Percentiles rank a stretch among this genome's conserved stretches.
phyloP scores from a whole-genome alignment of 768 basidiomycete species.

The Boletus vermiculosoides region DNA sequence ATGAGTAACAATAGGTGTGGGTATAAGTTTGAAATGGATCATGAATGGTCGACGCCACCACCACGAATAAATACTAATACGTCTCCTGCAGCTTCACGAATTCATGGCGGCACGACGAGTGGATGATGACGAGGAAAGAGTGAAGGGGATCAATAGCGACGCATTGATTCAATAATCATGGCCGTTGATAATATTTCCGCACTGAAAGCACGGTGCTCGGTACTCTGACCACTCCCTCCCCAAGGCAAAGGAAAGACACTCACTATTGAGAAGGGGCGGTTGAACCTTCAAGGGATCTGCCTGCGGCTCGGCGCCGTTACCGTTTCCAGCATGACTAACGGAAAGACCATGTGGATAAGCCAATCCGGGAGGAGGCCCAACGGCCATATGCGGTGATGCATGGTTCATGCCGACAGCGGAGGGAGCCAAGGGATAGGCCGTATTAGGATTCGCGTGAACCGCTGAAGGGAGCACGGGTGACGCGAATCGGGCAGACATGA shows the following conservation, averaged over 20 bases:
- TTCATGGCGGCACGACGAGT: slow-evolving; percentile 26
- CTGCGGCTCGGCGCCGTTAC: slow-evolving; percentile 18
- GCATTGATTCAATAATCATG: slow-evolving; percentile 50
- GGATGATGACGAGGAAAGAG: slow-evolving; percentile 26
- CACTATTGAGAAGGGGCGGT: slow-evolving; percentile 49
- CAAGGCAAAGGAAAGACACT: slow-evolving; percentile 58
- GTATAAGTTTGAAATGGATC: slow-evolving; percentile 9
- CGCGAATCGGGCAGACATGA: slow-evolving; percentile 72
- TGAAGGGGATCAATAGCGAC: slow-evolving; percentile 18
- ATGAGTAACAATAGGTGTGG: slow-evolving; percentile 8
- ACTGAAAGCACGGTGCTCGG: slow-evolving; percentile 90
- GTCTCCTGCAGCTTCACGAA: slow-evolving; percentile 29
- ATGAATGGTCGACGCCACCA: slow-evolving; percentile 22
- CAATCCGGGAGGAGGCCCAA: slow-evolving; percentile 72
- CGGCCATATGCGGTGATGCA: slow-evolving; percentile 27
- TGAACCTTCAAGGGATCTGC: slow-evolving; percentile 29
- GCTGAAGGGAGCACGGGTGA: slow-evolving; percentile 35
- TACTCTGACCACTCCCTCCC: slow-evolving; percentile 86
- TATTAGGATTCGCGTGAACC: slow-evolving; percentile 9
- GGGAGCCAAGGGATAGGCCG: slow-evolving; percentile 10
- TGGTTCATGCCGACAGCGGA: slow-evolving; percentile 17
- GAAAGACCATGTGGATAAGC: slow-evolving; percentile 39
- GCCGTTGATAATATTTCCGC: slow-evolving; percentile 76
- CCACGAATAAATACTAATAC: slow-evolving; percentile 18
- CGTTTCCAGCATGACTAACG: slow-evolving; percentile 22